Evolutionary conservation across 1,284 basidiomycete species (phyloP), one percentile per base, ranked within the genome.

Genomic region (Sporisorium graminicola): DNA sequence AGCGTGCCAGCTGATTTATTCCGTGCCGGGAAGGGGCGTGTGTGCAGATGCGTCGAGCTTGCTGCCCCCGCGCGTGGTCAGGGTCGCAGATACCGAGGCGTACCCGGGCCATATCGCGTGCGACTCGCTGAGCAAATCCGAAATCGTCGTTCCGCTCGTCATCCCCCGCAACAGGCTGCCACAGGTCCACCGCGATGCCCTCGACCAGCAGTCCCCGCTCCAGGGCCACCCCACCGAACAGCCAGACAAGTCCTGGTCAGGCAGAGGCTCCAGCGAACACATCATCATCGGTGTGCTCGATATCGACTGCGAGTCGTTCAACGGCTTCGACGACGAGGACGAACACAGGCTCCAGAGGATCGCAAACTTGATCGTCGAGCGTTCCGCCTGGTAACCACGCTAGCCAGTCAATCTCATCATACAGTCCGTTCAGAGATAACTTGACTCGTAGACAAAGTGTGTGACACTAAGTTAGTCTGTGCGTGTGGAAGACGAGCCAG

Each of bases 71-170:
- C 54, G 75, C 5, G 78, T 82, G 3, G 80, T 87, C 8, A 63
- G 82, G 27, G 86, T 87, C 2, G 69, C 74, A 2, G 79, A 86
- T 46, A 86, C 86, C 1, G 81, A 86, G 13, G 72, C 65, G 5
- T 83, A 85, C 31, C 82, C 86, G 0, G 86, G 86, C 0, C 86
- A 87, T 58, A 87, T 87, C 44, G 86, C 86, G 0, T 87, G 86
- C 70, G 86, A 87, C 58, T 85, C 82, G 14, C 80, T 83, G 16
- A 85, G 82, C 1, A 71, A 78, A 46, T 83, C 80, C n/a, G 86
- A 87, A 62, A 81, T 87, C 27, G 86, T 87, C 16, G 77, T 87
- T 1, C 86, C 86, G 0, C 55, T 87, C 7, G 61, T 83, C 4
- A 72, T 86, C 18, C 51, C 67, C 13, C 60, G 83, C 6, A 27